Base-by-base conservation (phyloP, 306 rosid genomes). In the Rosa multiflora region DNA sequence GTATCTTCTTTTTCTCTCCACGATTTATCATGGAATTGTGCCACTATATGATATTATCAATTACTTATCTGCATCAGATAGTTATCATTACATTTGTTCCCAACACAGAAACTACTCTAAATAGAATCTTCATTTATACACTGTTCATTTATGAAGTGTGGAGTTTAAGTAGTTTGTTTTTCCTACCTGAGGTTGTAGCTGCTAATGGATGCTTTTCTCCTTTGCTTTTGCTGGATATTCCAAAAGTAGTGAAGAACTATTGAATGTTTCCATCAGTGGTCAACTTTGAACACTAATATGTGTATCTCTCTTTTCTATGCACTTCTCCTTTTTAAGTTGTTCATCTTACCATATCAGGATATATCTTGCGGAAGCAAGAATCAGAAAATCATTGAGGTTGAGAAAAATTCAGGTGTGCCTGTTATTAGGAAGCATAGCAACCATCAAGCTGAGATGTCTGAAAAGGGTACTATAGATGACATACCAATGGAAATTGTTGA, bases 401-500 rank as follows among this genome's bases (percentile, higher is more conserved):
- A 67, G 80, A 91, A 82, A 56, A 83, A 79, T 69, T 74, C 84
- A 49, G 83, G 84, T 42, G 35, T 62, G 59, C 47, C 71, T 17
- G 43, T 73, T 72, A 72, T 53, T 76, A 79, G 88, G 76, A 87
- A 79, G 76, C 84, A 83, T 59, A 68, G 81, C 79, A 82, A 87
- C 62, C 88, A 82, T 72, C 82, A 82, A 74, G 52, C 78, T 53
- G 89, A 85, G 74, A 84, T 47, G 63, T 79, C 93, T 72, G 93
- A 93, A 75, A 81, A 81, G 29, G 97, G 91, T 72, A 74, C 88
- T 75, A 77, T 56, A 18, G 98, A 96, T 85, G 99, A 89, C 80
- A 90, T 93, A 67, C 98, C 96, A 35, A 93, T 90, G 98, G 99
- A 95, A 82, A 91, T 96, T 71, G 96, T 93, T 42, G 99, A 96